A percentile compares a stretch with the other conserved stretches of the same genome.
phyloP scores from a whole-genome alignment of 306 rosid genomes.

The Calophaca sinica region DNA sequence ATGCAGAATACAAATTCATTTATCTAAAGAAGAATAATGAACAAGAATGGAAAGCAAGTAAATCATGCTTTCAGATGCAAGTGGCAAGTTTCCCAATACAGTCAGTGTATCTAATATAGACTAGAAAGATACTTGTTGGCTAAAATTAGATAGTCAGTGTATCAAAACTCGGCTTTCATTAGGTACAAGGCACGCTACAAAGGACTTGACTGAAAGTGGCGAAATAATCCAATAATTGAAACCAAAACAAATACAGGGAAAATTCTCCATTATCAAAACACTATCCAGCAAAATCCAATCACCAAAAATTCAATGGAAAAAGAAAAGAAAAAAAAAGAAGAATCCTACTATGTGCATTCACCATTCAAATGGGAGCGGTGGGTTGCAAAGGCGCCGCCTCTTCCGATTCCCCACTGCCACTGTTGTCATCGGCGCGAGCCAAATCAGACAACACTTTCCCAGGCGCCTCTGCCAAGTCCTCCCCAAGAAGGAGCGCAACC shows the following conservation, averaged over 20 bases:
- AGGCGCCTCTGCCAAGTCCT: constrained; percentile 52
- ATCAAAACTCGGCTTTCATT: neutral
- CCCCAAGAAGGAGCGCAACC: constrained; percentile 66
- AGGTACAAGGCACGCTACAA: constrained; percentile 6
- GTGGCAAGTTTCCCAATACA: neutral
- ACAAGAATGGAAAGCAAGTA: neutral
- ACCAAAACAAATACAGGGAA: constrained; percentile 19
- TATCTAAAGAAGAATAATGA: neutral
- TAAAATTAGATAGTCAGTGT: neutral
- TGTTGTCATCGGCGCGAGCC: constrained; percentile 41
- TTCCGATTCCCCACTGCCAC: neutral
- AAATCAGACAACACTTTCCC: constrained; percentile 59
- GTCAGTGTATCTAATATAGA: neutral
- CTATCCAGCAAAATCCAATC: constrained; percentile 6
- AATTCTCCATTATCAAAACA: neutral
- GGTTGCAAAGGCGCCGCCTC: constrained; percentile 38
- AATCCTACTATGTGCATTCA: constrained; percentile 5
- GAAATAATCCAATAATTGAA: constrained; percentile 40
- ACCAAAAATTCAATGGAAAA: neutral
- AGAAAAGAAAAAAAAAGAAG: neutral
- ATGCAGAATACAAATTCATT: constrained; percentile 4
- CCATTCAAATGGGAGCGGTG: constrained; percentile 42
- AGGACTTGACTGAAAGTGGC: constrained; percentile 2
- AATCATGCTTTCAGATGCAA: neutral
- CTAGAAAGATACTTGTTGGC: neutral